Base-by-base conservation (phyloP, 2,329 filamentous ascomycete species). In the Harringtonia aguacate region DNA sequence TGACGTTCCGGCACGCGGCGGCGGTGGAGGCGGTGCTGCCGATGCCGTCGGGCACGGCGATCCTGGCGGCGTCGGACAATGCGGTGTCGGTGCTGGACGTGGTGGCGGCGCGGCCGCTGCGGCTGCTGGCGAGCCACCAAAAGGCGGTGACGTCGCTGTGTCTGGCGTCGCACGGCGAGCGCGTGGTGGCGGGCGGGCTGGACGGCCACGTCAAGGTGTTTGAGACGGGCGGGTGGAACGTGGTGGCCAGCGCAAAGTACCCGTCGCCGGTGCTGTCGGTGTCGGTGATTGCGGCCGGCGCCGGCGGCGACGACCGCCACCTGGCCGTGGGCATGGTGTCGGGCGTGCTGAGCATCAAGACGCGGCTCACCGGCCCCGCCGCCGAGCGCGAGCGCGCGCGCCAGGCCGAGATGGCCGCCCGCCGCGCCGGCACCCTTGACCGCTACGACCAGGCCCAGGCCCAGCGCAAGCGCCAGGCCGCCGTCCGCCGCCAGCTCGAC, bases 191-290 rank as follows among this genome's bases (percentile, higher is more conserved):
- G 51, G 92, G 88, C 62, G 88, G 83, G 18, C 72, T 98, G 37
- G 92, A 98, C 61, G 94, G 92, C 10, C 92, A 97, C 63, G 81
- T 97, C 66, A 98, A 98, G 66, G 79, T 98, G 33, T 97, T 94
- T 56, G 90, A 97, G 65, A 95, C 89, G 1, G 81, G 81, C 1
- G 82, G 79, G 41, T 98, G 92, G 92, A 95, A 95, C 58, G 86
- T 97, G 8, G 89, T 97, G n/a, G 84, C 86, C 33, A 90, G 86
- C 41, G 79, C 84, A 48, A 98, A 97, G 65, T 98, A 97, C 63
- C 82, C 87, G 6, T 85, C 87, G 2, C 92, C 92, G 1, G 84
- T 98, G 46, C 77, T 98, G 13, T 85, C 87, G 10, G 74, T 97
- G 47, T 77, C 75, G 47, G 83, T 95, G 36, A 78, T 95, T 50